These are phyloP conservation scores for Annulohypoxylon stygium DNA, from an alignment of 495 filamentous ascomycete species.

Conservation along the genomic window DNA sequence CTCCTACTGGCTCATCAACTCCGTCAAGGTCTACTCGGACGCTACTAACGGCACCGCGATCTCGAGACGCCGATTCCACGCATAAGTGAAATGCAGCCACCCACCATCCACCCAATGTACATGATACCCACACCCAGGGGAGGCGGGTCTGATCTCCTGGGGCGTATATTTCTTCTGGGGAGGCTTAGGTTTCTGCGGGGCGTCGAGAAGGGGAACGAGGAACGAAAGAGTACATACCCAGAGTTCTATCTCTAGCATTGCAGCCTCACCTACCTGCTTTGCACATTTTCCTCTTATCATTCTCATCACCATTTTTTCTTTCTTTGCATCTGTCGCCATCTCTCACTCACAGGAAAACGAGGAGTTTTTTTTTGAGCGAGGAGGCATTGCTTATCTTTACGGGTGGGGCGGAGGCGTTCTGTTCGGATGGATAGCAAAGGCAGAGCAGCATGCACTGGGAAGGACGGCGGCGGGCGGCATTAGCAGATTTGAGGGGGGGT, in stretches of 20 bases:
- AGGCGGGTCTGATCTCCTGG: conserved; percentile 18
- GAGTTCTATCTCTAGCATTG: conserved; percentile 10
- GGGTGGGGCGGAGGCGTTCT: neutral
- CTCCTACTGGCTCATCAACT: conserved; percentile 80
- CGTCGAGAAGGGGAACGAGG: conserved; percentile 14
- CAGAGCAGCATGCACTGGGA: neutral
- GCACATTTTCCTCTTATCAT: neutral
- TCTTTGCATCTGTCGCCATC: conserved; percentile 12
- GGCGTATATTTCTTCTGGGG: conserved; percentile 5
- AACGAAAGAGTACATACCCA: conserved; percentile 13
- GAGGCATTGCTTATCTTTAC: neutral
- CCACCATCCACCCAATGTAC: neutral
- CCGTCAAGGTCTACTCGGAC: conserved; percentile 70
- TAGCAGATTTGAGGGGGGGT: neutral
- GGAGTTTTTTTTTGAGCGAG: neutral
- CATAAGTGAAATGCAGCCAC: conserved; percentile 27
- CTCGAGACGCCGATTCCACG: conserved; percentile 35
- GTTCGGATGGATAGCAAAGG: conserved; percentile 19
- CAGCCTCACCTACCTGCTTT: neutral
- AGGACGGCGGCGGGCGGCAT: conserved; percentile 4
- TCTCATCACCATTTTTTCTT: neutral
- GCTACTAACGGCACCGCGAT: conserved; percentile 18
- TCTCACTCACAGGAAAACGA: neutral
- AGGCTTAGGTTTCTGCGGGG: neutral
- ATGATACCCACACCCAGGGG: neutral